phyloP scores from a whole-genome alignment of 495 filamentous ascomycete species.

The Annulohypoxylon bovei region DNA sequence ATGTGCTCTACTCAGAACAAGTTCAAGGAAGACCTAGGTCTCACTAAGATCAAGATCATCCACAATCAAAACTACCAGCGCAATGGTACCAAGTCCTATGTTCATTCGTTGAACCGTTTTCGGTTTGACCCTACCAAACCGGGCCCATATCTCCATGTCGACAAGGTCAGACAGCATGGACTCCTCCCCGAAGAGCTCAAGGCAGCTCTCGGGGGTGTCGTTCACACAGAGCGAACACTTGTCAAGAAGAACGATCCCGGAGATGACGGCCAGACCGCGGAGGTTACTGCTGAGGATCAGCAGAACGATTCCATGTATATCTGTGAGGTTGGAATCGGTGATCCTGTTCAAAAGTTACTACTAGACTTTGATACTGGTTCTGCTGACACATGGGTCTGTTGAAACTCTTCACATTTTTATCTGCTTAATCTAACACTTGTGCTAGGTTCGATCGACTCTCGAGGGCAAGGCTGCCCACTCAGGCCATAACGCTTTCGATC shows the following conservation, averaged over 20 bases:
- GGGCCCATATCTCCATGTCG: slow-evolving; percentile 70
- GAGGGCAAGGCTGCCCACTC: slow-evolving; percentile 52
- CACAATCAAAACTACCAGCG: slow-evolving; percentile 71
- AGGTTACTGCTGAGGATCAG: slow-evolving; percentile 75
- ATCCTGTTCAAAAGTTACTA: slow-evolving; percentile 70
- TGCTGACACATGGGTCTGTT: slow-evolving; percentile 78
- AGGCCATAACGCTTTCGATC: slow-evolving; percentile 65
- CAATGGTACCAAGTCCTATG: slow-evolving; percentile 78
- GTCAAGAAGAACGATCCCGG: slow-evolving; percentile 58
- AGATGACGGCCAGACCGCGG: slow-evolving; percentile 50
- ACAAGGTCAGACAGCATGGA: slow-evolving; percentile 50
- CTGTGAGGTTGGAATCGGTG: slow-evolving; percentile 72
- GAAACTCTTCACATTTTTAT: not conserved
- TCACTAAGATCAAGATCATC: slow-evolving; percentile 60
- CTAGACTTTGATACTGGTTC: slow-evolving; percentile 84
- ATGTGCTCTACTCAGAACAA: slow-evolving; percentile 48
- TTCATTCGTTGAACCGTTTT: slow-evolving; percentile 74
- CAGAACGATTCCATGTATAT: slow-evolving; percentile 80
- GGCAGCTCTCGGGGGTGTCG: slow-evolving; percentile 57
- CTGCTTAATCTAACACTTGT: slow-evolving; percentile 27
- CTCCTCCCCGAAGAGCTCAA: slow-evolving; percentile 44
- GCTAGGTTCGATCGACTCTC: slow-evolving; percentile 70
- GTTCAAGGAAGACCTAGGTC: slow-evolving; percentile 48
- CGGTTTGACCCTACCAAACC: slow-evolving; percentile 73
- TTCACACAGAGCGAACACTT: slow-evolving; percentile 56